Percentiles rank a stretch among this genome's conserved stretches.
These are phyloP conservation scores for Wickerhamomyces bovis DNA, from an alignment of 805 yeast genomes.

Conservation along the genomic window DNA sequence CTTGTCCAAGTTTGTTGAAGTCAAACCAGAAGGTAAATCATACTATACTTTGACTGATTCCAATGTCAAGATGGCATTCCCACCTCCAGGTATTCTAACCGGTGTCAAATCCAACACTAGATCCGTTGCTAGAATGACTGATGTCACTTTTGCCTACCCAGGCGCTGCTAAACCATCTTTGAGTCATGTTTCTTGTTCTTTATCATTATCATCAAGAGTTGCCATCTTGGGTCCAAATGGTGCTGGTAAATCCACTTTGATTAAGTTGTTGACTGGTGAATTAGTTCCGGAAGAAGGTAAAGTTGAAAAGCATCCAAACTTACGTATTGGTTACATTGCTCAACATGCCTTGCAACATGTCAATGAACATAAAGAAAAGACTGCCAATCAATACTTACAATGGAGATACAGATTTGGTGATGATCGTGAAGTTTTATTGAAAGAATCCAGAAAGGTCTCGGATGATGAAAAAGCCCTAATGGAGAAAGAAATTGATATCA, in stretches of 20 bases:
- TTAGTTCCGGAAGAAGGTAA: slow-evolving; percentile 79
- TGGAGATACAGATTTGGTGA: slow-evolving; percentile 99
- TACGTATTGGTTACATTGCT: slow-evolving; percentile 97
- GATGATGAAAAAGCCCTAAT: slow-evolving; percentile 73
- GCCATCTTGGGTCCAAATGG: slow-evolving; percentile 98
- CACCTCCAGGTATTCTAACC: slow-evolving; percentile 95
- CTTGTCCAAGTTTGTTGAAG: slow-evolving; percentile 83
- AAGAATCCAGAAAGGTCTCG: slow-evolving; percentile 85
- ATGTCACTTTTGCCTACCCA: slow-evolving; percentile 86
- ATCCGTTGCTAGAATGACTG: slow-evolving; percentile 81
- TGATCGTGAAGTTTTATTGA: slow-evolving; percentile 91
- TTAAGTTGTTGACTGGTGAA: slow-evolving; percentile 90
- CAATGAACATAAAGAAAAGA: slow-evolving; percentile 93
- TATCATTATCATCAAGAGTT: slow-evolving; percentile 92
- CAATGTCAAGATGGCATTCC: slow-evolving; percentile 94
- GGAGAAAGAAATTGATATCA: slow-evolving; percentile 71
- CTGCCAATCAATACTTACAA: slow-evolving; percentile 95
- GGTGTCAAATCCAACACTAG: slow-evolving; percentile 95
- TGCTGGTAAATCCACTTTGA: slow-evolving; percentile 96
- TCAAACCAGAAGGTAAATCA: slow-evolving; percentile 93
- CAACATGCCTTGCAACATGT: slow-evolving; percentile 98
- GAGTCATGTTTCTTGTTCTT: slow-evolving; percentile 75
- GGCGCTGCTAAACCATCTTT: slow-evolving; percentile 84
- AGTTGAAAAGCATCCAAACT: slow-evolving; percentile 96
- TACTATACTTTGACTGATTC: slow-evolving; percentile 92